Evolutionary conservation across 208 protist species (phyloP).

Genomic region (Leishmania martiniquensis): DNA sequence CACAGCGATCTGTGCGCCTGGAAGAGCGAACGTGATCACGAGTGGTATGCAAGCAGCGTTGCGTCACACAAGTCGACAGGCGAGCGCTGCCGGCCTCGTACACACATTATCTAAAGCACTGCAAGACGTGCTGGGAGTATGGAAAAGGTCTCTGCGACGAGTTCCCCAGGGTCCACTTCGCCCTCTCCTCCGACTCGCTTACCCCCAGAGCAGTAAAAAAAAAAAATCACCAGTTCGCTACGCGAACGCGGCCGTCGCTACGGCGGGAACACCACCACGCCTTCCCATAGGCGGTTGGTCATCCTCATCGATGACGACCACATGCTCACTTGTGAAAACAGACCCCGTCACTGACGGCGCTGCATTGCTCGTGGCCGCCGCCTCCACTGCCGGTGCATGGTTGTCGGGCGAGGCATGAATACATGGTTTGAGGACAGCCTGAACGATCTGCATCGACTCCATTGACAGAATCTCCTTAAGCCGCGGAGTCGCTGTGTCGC

Average conservation of each 20-base stretch:
- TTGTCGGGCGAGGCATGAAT: constrained; percentile 3
- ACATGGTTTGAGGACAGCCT: constrained; percentile 24
- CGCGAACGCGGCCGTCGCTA: not conserved
- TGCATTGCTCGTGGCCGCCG: not conserved
- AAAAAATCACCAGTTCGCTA: not conserved
- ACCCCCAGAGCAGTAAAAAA: not conserved
- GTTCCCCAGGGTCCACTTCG: not conserved
- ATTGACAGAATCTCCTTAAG: constrained; percentile 67
- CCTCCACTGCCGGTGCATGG: not conserved
- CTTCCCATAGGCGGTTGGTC: not conserved
- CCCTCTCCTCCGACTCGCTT: not conserved
- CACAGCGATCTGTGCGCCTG: not conserved
- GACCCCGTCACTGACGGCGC: not conserved
- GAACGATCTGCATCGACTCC: constrained; percentile 26
- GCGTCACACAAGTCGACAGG: not conserved
- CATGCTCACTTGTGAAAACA: constrained; percentile 20
- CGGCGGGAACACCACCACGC: not conserved
- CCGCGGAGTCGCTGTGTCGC: constrained; percentile 42
- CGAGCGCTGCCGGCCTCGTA: too few species aligned
- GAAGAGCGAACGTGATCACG: not conserved
- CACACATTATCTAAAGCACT: not conserved
- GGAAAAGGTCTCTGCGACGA: not conserved
- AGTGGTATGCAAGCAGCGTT: not conserved
- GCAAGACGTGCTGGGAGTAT: too few species aligned
- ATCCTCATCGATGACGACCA: constrained; percentile 13